Base-by-base conservation (phyloP, 106 monocot species). In the Phalaenopsis equestris region DNA sequence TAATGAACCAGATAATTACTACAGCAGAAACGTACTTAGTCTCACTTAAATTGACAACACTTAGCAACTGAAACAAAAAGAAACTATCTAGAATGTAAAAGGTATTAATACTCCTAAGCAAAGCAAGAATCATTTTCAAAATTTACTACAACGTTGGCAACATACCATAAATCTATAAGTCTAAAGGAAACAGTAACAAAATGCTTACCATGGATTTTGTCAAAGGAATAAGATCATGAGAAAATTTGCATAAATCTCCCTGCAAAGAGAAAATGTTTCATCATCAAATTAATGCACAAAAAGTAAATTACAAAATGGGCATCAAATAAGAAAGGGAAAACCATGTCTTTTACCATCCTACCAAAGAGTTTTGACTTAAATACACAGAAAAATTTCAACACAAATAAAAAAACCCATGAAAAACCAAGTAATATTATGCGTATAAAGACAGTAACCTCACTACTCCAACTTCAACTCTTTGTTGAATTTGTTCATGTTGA, bases 191-290 rank as follows among this genome's bases (percentile, higher is more conserved):
- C 4, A 17, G 18, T 36, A 72, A 55, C 15, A 19, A 67, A 42
- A 30, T 49, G 9, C 36, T 52, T 91, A 94, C 94, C 92, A 77
- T 84, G 58, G 87, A 89, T 86, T 98, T 98, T 79, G 94, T 98
- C 84, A 89, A 75, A 49, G 97, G 97, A 79, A 67, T 88, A 48
- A 79, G 72, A 79, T 98, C 94, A 80, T 98, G 97, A 38, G 97
- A 98, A 85, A 89, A 94, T 81, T 86, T 98, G 88, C 97, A 98
- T 46, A 57, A 39, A 70, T 85, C 80, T 68, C 94, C 97, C 94
- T 98, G 89, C 6, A 64, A 78, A 75, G 38, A 23, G 77, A 68
- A 77, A 82, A 80, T 49, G 78, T 67, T 19, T 11, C 5, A 42
- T 15, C 58, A 61, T 77, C 48, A 83, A 57, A 77, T 52, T 42